Evolutionary conservation across 805 yeast species (phyloP).

Genomic region (Candida orba): DNA sequence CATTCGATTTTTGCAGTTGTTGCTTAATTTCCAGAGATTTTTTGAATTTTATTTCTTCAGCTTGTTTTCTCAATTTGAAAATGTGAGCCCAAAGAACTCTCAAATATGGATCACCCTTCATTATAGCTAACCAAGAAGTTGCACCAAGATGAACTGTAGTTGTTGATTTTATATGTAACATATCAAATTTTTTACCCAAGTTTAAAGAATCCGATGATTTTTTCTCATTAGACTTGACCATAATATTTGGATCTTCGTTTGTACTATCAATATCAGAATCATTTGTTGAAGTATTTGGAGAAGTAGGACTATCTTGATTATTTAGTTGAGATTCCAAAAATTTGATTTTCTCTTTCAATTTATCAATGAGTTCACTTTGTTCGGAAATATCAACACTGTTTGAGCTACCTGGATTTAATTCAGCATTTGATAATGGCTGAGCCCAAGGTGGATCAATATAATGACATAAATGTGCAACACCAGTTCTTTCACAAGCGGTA

Average conservation of each 20-base stretch:
- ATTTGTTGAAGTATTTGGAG: conserved; percentile 8
- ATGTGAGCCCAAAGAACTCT: conserved; percentile 48
- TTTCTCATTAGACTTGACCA: background rate
- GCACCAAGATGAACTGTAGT: conserved; percentile 42
- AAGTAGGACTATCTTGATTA: background rate
- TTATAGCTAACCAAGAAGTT: conserved; percentile 52
- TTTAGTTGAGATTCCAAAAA: conserved; percentile 31
- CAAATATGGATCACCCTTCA: conserved; percentile 51
- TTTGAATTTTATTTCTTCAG: conserved; percentile 20
- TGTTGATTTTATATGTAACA: conserved; percentile 35
- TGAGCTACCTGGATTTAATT: conserved; percentile 31
- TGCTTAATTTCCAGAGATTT: background rate
- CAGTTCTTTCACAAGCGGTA: conserved; percentile 48
- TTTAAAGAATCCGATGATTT: conserved; percentile 22
- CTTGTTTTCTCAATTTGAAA: conserved; percentile 34
- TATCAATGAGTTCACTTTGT: conserved; percentile 36
- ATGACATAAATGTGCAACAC: conserved; percentile 50
- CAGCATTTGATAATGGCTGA: conserved; percentile 36
- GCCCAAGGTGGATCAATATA: conserved; percentile 60
- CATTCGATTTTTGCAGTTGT: background rate
- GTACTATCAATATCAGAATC: conserved; percentile 1
- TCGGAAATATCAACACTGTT: conserved; percentile 16
- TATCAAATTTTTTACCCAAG: conserved; percentile 36
- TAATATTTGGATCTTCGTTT: background rate
- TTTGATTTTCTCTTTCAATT: conserved; percentile 49